Evolutionary conservation across 140 eudicot species (phyloP), one percentile per base, ranked within the genome.

Genomic region (Cichorium intybus): DNA sequence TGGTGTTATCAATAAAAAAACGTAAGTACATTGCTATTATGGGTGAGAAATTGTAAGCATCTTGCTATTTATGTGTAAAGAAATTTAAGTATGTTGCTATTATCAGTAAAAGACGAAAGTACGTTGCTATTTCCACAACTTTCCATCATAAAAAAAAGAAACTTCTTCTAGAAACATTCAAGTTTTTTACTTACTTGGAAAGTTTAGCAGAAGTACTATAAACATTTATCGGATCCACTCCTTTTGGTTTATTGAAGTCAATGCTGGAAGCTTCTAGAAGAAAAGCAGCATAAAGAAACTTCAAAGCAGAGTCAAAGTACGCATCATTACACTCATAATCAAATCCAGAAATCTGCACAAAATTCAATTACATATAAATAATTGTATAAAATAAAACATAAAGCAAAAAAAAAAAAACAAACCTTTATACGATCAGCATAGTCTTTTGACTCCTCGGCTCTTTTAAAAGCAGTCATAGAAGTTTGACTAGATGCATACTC

Each of bases 281-380:
- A 17, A 83, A 83, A 77, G 95, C 99, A 43, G 95, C 92, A 72
- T 77, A 79, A 66, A 92, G 96, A 81, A 77, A 83, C 85, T 72
- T 85, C 71, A 88, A 75, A 26, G 93, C 88, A 2, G 96, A 88
- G 76, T 92, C 78, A 62, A 92, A 88, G 79, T 79, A 78, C 37
- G 75, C 81, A 60, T 80, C 80, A 20, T 76, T 83, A 50, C 88
- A 64, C 66, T 85, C 96, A 69, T 74, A 77, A 22, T 58, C 75
- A 77, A 82, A 85, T 50, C 95, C 96, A 58, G 95, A 83, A 46
- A 72, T 64, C 97, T 89, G 81, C 75, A 72, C 6, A 46, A 41
- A 57, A 35, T 17, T 45, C 0, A 53, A 47, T 11, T 20, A 57
- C 24, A n/a, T n/a, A n/a, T n/a, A n/a, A 23, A 54, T 37, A 59